Percentiles rank a stretch among this genome's conserved stretches.
Conservation (phyloP, 2,329 filamentous ascomycete species). For the Alternaria dauci region DNA sequence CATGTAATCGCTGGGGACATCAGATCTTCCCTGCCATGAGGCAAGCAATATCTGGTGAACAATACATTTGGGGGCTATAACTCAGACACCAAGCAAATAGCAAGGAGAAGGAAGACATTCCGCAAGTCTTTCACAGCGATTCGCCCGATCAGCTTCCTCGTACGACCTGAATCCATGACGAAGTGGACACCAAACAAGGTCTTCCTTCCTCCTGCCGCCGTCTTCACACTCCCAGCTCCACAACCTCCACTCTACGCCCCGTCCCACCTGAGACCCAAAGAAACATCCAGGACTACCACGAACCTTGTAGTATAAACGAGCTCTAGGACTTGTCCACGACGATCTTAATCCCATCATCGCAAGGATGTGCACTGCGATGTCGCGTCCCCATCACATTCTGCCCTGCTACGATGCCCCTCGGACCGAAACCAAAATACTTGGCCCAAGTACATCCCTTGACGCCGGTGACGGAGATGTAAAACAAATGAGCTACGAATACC, state of each 20-base stretch:
- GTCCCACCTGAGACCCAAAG: background rate
- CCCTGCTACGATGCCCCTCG: background rate
- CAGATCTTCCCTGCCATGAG: background rate
- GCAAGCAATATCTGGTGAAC: background rate
- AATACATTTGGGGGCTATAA: background rate
- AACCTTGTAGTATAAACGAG: background rate
- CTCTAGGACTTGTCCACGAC: background rate
- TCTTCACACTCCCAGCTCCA: background rate
- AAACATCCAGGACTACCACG: accelerated
- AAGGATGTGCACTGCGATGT: background rate
- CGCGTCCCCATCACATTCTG: background rate
- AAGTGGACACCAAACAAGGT: background rate
- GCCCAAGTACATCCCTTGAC: background rate
- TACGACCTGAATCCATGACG: accelerated
- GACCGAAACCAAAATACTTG: background rate
- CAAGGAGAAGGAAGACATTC: background rate
- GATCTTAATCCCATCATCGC: background rate
- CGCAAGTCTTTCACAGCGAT: background rate
- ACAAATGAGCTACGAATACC: background rate
- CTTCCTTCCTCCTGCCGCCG: no score
- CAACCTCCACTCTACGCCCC: background rate
- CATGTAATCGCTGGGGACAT: background rate
- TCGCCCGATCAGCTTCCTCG: background rate
- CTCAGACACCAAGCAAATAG: background rate
- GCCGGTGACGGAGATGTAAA: background rate